Base-by-base conservation (phyloP, 2,329 filamentous ascomycete genomes). In the Penicillium griseofulvum region DNA sequence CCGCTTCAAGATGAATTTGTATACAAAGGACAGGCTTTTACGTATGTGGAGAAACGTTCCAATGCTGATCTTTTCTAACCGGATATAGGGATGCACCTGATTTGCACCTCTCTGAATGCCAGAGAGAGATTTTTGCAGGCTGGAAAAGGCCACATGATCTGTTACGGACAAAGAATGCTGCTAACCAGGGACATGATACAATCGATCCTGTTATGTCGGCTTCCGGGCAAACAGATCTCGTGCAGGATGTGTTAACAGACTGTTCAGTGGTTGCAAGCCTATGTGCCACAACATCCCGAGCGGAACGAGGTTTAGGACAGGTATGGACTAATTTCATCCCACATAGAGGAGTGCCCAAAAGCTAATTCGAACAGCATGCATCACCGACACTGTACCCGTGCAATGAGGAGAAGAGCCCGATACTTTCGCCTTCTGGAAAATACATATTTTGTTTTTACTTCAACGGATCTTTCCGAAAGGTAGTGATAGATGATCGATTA, bases 191-290 rank as follows among this genome's bases (percentile, higher is more conserved):
- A 4, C 24, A 54, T 33, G 16, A 53, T 38, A 49, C 14, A 9
- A 31, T 48, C 22, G 69, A 68, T 3, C 80, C 79, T 14, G 75
- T 83, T 11, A 89, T 90, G 85, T 73, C 76, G 44, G 78, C 81
- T 16, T 74, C 75, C 7, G 75, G 80, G 9, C 80, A 83, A 14
- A 85, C 89, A 58, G 93, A 99, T 72, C 82, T 99, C 8, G 91
- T 97, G 3, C 94, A 99, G 73, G 94, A 99, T 73, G 86, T 96
- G 56, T 92, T 93, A 5, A 95, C 93, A 0, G 94, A 99, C 71
- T 99, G 94, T 70, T 97, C 94, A 1, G 93, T 99, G 4, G 93
- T 99, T 28, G 94, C 94, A 16, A 97, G 94, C 70, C 81, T 99
- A 6, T 97, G 92, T 69, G 91, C 92, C 26, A 87, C 85, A 24